Evolutionary conservation across 78 protist species (phyloP), one percentile per base, ranked within the genome.

Genomic region (Dictyostelium purpureum): DNA sequence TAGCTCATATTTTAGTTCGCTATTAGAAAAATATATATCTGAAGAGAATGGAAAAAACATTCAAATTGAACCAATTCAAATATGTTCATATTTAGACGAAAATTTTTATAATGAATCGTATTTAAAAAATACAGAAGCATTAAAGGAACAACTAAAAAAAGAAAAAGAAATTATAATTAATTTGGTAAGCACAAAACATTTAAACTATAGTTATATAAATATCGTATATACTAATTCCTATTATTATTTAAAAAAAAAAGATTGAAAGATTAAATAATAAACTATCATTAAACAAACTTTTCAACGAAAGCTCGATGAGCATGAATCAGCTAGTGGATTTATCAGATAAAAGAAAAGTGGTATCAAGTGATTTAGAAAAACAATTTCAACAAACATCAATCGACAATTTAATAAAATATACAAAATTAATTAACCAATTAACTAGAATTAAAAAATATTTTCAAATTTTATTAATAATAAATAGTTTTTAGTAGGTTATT

Each of bases 371-470:
- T 18, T 24, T 83, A 57, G 19, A 9, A 33, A 24, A 71, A 57
- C 91, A 83, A 71, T 18, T n/a, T 12, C 21, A 56, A 35, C 37
- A 12, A 10, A 38, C 28, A 42, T 69, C 59, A 28, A 38, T 83
- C 16, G 91, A 83, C n/a, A 57, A 43, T 35, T 63, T 83, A 7
- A 26, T 59, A 26, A 83, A 83, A 83, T 83, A 31, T 51, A 83
- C 91, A 26, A 51, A 51, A 6, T 54, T 83, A 19, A 83, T 83
- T 24, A 83, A 83, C 31, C 91, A 83, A 51, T 56, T 83, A 42
- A 83, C 91, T 31, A 70, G 91, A 31, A 70, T 83, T 18, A 83
- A 83, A 37, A 83, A 83, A 45, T 83, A 83, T 33, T 42, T 83
- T 42, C 80, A 83, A 42, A 28, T 73, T 31, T 28, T 83, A 40